phyloP scores from a whole-genome alignment of 805 yeast species.

The Yamadazyma scolyti region DNA sequence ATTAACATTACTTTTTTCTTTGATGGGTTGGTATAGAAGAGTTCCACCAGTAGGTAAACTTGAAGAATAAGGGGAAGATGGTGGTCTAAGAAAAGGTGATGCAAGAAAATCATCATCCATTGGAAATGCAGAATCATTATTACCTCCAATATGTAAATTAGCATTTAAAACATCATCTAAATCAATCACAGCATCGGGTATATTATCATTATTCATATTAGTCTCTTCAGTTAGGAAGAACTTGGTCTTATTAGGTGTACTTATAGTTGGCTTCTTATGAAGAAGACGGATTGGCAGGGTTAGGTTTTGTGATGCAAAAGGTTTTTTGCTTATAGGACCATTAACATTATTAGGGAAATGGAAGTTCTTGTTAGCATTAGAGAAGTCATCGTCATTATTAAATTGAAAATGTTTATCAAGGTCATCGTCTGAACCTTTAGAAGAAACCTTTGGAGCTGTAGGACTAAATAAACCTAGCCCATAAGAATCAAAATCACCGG shows the following conservation, averaged over 20 bases:
- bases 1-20: conserved; percentile 19
- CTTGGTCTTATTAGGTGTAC: conserved; percentile 18
- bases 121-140: conserved; percentile 2
- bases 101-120: conserved; percentile 25
- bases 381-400: conserved; percentile 35
- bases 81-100: conserved; percentile 25
- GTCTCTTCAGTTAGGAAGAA: conserved; percentile 30
- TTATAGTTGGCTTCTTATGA: conserved; percentile 3
- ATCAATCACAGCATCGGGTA: conserved; percentile 40
- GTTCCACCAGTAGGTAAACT: conserved; percentile 13
- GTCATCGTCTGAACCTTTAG: conserved; percentile 13
- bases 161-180: conserved; percentile 36
- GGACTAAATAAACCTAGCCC: conserved; percentile 35
- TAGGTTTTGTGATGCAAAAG: conserved; percentile 12
- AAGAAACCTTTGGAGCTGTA: conserved; percentile 3
- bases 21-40: conserved; percentile 27
- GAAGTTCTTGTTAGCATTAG: conserved; percentile 19
- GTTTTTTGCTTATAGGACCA: conserved; percentile 1
- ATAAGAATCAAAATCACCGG: conserved; percentile 71
- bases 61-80: conserved; percentile 10
- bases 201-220: conserved; percentile 20
- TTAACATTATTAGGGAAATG: conserved; percentile 23
- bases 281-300: conserved; percentile 32
- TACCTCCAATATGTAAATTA: conserved; percentile 23
- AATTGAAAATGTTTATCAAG: conserved; percentile 25